These are phyloP conservation scores for Lactarius evosmus DNA, from an alignment of 768 basidiomycete genomes.

Conservation along the genomic window DNA sequence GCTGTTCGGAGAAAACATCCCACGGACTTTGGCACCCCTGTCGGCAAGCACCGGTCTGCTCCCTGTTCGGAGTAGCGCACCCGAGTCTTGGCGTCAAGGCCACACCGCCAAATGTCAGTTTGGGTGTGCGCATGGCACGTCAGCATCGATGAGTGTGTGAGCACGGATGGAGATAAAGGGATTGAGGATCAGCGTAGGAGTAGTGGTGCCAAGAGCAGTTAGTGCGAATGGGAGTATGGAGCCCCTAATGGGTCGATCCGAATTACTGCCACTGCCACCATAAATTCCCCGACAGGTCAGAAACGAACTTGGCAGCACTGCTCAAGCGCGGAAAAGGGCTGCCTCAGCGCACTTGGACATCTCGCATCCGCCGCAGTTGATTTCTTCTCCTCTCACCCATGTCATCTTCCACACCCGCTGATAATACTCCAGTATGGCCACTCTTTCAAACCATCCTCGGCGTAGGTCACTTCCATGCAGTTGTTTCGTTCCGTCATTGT, in stretches of 20 bases:
- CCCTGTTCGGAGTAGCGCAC: background rate
- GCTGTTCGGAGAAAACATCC: slow-evolving; percentile 26
- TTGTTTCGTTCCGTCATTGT: background rate
- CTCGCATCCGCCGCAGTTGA: background rate
- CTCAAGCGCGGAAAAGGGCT: background rate
- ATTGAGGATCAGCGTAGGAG: background rate
- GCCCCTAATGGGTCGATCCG: background rate
- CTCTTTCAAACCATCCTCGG: slow-evolving; percentile 58
- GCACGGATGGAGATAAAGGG: no score
- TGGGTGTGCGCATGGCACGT: slow-evolving; percentile 40
- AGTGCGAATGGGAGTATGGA: background rate
- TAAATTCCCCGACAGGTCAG: background rate
- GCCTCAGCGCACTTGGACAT: background rate
- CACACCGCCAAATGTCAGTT: slow-evolving; percentile 1
- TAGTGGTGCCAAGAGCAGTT: no score
- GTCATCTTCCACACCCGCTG: slow-evolving; percentile 4
- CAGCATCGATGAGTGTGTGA: slow-evolving; percentile 10
- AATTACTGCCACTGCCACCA: background rate
- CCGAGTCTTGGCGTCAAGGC: slow-evolving; percentile 3
- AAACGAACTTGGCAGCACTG: no score
- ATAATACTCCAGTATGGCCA: slow-evolving; percentile 39
- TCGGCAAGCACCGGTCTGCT: slow-evolving; percentile 29
- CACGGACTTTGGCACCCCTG: no score
- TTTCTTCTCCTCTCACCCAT: slow-evolving; percentile 8
- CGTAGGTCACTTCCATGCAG: slow-evolving; percentile 35